Percentiles rank a stretch among this genome's conserved stretches.
Conservation (phyloP, 495 filamentous ascomycete genomes). For the Aspergillus olivimuriae region DNA sequence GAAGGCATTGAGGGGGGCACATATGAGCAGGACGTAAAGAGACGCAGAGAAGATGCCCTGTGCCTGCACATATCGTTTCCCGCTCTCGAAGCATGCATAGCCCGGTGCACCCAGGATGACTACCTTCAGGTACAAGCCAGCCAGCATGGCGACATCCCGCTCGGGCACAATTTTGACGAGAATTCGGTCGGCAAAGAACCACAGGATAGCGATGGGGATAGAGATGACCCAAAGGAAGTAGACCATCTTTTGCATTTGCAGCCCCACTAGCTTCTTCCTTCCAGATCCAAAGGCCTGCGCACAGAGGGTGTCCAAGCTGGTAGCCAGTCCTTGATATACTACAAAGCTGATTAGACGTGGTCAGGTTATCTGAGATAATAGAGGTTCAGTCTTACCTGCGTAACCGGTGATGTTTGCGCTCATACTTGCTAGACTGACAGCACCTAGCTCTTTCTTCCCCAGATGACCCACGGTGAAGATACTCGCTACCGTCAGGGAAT, state of each 20-base stretch:
- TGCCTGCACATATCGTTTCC: slow-evolving; percentile 68
- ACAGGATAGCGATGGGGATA: slow-evolving; percentile 59
- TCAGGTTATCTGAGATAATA: background rate
- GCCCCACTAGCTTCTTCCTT: slow-evolving; percentile 58
- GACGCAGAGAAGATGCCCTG: slow-evolving; percentile 67
- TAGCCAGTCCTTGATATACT: slow-evolving; percentile 65
- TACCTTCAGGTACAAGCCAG: slow-evolving; percentile 62
- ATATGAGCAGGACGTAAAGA: slow-evolving; percentile 59
- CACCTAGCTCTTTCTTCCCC: slow-evolving; percentile 57
- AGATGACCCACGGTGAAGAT: slow-evolving; percentile 64
- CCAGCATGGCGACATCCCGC: slow-evolving; percentile 53
- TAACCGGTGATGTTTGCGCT: slow-evolving; percentile 69
- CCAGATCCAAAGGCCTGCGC: slow-evolving; percentile 73
- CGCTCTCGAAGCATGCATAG: slow-evolving; percentile 65
- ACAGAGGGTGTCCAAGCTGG: slow-evolving; percentile 69
- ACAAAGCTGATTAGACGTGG: slow-evolving; percentile 51
- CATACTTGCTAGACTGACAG: slow-evolving; percentile 61
- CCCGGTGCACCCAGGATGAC: slow-evolving; percentile 62
- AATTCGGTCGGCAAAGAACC: slow-evolving; percentile 56
- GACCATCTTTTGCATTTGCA: slow-evolving; percentile 68
- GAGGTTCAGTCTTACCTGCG: slow-evolving; percentile 25
- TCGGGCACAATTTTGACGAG: slow-evolving; percentile 60
- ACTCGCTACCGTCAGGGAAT: slow-evolving; percentile 63
- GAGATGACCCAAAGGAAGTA: slow-evolving; percentile 56
- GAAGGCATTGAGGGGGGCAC: slow-evolving; percentile 64